These are phyloP conservation scores for Candida tropicalis DNA, from an alignment of 1,139 yeast species.

Conservation along the genomic window DNA sequence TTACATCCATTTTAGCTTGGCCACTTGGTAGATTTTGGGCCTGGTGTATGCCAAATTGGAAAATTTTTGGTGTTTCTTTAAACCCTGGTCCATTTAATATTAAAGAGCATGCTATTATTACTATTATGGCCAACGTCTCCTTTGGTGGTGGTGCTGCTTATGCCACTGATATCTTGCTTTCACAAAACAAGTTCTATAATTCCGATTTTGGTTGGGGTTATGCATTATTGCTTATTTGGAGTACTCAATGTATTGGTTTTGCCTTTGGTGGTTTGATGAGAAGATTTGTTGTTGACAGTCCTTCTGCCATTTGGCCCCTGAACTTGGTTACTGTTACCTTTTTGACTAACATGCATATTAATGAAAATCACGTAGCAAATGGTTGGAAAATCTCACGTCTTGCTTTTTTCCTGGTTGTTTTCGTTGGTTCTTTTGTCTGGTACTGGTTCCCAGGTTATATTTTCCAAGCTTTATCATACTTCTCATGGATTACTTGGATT, in stretches of 20 bases:
- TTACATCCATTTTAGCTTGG: conserved; percentile 63
- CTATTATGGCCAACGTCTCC: conserved; percentile 52
- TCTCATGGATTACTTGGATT: conserved; percentile 47
- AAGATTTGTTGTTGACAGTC: conserved; percentile 60
- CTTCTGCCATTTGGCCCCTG: conserved; percentile 70
- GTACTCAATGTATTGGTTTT: conserved; percentile 66
- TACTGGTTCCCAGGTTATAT: conserved; percentile 49
- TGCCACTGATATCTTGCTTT: conserved; percentile 60
- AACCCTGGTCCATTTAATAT: conserved; percentile 69
- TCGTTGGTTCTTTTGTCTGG: conserved; percentile 32
- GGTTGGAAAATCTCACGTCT: conserved; percentile 46
- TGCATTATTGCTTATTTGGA: conserved; percentile 49
- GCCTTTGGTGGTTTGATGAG: conserved; percentile 64
- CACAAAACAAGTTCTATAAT: conserved; percentile 54
- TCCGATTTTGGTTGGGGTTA: conserved; percentile 43
- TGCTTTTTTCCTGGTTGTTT: conserved; percentile 32
- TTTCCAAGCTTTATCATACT: conserved; percentile 38
- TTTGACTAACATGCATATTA: conserved; percentile 60
- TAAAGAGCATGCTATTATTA: conserved; percentile 66
- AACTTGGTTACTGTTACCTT: conserved; percentile 50
- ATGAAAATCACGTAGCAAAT: conserved; percentile 56
- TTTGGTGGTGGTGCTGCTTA: conserved; percentile 65
- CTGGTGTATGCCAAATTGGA: conserved; percentile 42
- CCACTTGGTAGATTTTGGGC: conserved; percentile 62
- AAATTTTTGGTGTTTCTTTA: conserved; percentile 44